phyloP scores from a whole-genome alignment of 2,329 filamentous ascomycete species.

The Exophiala oligosperma region DNA sequence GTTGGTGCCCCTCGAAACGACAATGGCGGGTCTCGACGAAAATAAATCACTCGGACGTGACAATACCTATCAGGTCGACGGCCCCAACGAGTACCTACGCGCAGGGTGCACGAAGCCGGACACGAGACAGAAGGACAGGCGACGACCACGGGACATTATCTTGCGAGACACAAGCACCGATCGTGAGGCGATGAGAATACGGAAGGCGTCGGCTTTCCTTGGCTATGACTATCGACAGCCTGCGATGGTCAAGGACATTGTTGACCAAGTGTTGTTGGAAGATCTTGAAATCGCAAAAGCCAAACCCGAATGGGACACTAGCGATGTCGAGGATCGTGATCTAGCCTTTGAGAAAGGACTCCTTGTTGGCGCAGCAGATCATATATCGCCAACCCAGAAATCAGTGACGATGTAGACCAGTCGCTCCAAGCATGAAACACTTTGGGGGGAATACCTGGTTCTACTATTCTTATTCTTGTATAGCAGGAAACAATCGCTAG shows the following conservation, averaged over 20 bases:
- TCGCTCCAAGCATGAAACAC: neutral
- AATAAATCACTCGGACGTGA: slow-evolving; percentile 3
- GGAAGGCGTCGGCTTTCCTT: slow-evolving; percentile 80
- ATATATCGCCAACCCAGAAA: slow-evolving; percentile 1
- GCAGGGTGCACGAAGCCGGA: slow-evolving; percentile 34
- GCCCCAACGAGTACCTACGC: slow-evolving; percentile 22
- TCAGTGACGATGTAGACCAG: neutral
- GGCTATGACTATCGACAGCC: slow-evolving; percentile 78
- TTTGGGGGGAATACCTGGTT: neutral
- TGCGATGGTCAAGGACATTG: slow-evolving; percentile 12
- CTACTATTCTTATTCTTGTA: neutral
- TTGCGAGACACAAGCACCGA: slow-evolving; percentile 71
- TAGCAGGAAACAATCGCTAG: neutral
- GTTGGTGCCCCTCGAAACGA: slow-evolving; percentile 2
- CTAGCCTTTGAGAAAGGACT: slow-evolving; percentile 12
- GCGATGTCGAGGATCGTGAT: slow-evolving; percentile 11
- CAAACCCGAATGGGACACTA: slow-evolving; percentile 3
- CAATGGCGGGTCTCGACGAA: neutral
- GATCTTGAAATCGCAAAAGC: slow-evolving; percentile 5
- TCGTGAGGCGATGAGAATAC: slow-evolving; percentile 70
- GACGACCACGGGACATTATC: slow-evolving; percentile 79
- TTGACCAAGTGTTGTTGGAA: slow-evolving; percentile 16
- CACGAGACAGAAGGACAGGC: slow-evolving; percentile 60
- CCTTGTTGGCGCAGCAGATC: slow-evolving; percentile 6
- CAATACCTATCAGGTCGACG: slow-evolving; percentile 12